Percentiles rank a stretch among this genome's conserved stretches.
phyloP scores from a whole-genome alignment of 768 basidiomycete genomes.

The Phlebiopsis flavidoalba region DNA sequence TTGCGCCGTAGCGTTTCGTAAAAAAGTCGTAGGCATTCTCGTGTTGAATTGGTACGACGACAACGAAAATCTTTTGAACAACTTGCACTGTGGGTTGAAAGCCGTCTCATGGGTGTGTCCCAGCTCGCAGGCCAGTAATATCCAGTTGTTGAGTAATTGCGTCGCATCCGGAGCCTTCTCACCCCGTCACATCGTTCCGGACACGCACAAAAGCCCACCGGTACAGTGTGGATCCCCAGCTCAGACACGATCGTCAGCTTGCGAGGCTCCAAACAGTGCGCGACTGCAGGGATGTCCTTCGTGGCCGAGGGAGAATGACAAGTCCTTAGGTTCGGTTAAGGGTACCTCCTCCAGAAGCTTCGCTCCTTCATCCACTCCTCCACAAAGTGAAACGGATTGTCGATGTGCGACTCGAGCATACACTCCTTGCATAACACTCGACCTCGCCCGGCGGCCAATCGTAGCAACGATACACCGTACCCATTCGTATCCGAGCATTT shows the following conservation, averaged over 20 bases:
- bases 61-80: not conserved
- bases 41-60: not conserved
- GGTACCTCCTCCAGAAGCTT: not conserved
- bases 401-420: not conserved
- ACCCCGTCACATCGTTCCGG: not conserved
- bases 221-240: not conserved
- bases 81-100: not conserved
- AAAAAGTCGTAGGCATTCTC: constrained; percentile 2
- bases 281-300: not conserved
- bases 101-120: not conserved
- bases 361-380: not conserved
- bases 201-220: not conserved
- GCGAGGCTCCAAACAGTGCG: not conserved
- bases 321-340: not conserved
- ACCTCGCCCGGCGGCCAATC: too few relatives aligned
- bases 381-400: constrained; percentile 1
- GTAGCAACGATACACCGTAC: not conserved
- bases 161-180: not conserved
- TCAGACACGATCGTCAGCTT: not conserved
- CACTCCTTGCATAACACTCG: not conserved
- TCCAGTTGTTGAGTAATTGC: not conserved
- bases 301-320: not conserved
- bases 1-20: not conserved
- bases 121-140: constrained; percentile 4
- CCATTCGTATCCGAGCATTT: not conserved